Evolutionary conservation across 768 basidiomycete species (phyloP), one percentile per base, ranked within the genome.

Genomic region (Lyophyllum decastes): DNA sequence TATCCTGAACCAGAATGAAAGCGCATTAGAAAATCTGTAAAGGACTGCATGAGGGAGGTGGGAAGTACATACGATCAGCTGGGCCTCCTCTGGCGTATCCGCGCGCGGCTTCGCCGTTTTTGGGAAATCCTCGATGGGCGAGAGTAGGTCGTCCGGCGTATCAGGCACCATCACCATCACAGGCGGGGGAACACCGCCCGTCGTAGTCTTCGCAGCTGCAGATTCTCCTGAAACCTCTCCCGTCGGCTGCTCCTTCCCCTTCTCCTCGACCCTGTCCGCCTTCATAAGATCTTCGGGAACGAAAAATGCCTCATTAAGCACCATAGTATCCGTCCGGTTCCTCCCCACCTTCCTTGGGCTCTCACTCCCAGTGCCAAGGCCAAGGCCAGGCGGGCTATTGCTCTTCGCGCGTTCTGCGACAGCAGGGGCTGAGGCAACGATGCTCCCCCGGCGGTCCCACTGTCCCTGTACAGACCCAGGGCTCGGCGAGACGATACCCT

Each of bases 271-370:
- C 35, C 26, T 45, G 16, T 58, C 58, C 9, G 49, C 51, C 44
- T 58, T 63, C 0, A 52, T 58, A 35, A 76, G 64, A 51, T 76
- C 77, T 49, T 77, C 77, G 12, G 64, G 70, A 7, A 75, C 67
- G 11, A 66, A 65, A 52, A 68, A 70, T 0, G 71, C 70, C 27
- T 80, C 79, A 40, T 81, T 83, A 61, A 84, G 81, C 21, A 90
- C 81, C 89, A 91, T 90, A 2, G 89, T 91, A 61, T 89, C 88
- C 9, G 89, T 90, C 59, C 88, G 75, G 59, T 69, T 80, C 30
- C 88, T 75, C 1, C 86, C 83, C 21, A 76, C 63, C 40, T 70
- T 79, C 9, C 82, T 73, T 38, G 82, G 76, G 63, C 78, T 79
- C 55, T 76, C 73, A 52, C 60, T 62, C 33, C 67, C 54, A 44